These are phyloP conservation scores for Tuctoria greenei DNA, from an alignment of 176 grass and related monocot genomes.

Conservation along the genomic window DNA sequence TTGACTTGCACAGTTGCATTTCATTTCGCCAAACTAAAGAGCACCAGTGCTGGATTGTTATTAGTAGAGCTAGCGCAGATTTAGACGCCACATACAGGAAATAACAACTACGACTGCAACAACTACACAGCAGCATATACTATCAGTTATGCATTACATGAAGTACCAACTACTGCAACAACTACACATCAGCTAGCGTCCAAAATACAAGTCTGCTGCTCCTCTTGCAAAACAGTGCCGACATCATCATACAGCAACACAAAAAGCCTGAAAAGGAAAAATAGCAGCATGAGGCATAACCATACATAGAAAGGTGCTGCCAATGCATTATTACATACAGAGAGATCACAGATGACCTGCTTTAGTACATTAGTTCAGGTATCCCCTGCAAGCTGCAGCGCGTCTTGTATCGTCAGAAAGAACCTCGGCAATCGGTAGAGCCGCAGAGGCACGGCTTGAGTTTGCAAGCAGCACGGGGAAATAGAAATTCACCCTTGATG, in stretches of 20 bases:
- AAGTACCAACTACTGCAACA: neutral
- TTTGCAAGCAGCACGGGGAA: conserved; percentile 34
- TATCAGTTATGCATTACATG: neutral
- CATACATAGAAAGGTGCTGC: too few relatives aligned
- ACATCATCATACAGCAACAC: neutral
- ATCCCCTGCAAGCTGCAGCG: neutral
- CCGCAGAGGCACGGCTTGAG: conserved; percentile 48
- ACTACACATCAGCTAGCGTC: conserved; percentile 2
- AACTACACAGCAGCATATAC: neutral
- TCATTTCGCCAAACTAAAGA: neutral
- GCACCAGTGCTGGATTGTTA: neutral
- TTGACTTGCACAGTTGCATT: too few relatives aligned
- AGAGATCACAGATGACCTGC: too few relatives aligned
- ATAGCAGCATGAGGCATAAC: neutral
- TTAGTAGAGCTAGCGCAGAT: too few relatives aligned
- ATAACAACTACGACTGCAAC: too few relatives aligned
- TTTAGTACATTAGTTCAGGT: conserved; percentile 4
- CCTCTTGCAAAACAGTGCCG: neutral
- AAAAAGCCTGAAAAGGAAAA: conserved; percentile 27
- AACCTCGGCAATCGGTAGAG: conserved; percentile 42
- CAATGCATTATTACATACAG: too few relatives aligned
- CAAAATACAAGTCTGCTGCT: neutral
- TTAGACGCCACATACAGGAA: too few relatives aligned
- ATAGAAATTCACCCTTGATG: neutral
- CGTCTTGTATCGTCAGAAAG: conserved; percentile 27